Conservation (phyloP, 2,329 filamentous ascomycete genomes). For the Talaromyces piceae region DNA sequence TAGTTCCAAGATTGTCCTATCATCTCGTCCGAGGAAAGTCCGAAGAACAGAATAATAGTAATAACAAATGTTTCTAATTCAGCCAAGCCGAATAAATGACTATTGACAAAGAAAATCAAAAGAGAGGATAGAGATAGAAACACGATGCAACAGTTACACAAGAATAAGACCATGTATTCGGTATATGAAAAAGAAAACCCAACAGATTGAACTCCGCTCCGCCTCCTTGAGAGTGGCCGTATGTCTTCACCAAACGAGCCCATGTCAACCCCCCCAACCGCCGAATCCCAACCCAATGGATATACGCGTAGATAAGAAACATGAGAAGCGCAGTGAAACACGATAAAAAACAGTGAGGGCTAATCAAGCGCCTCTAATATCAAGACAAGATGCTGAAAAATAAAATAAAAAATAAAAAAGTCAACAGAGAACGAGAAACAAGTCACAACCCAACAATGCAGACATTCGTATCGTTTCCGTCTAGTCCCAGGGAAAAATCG, state of each 20-base stretch:
- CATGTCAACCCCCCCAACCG: slow-evolving; percentile 23
- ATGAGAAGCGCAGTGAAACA: slow-evolving; percentile 15
- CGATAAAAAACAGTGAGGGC: slow-evolving; percentile 9
- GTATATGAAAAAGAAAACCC: slow-evolving; percentile 28
- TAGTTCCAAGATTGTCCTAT: too few species aligned
- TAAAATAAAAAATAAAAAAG: slow-evolving; percentile 2
- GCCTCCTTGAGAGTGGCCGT: slow-evolving; percentile 15
- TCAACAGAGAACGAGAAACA: too few species aligned
- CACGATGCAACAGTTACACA: neutral
- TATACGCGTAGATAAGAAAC: slow-evolving; percentile 16
- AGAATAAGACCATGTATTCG: slow-evolving; percentile 14
- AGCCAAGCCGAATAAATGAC: neutral
- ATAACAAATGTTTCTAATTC: too few species aligned
- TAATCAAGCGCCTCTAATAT: slow-evolving; percentile 10
- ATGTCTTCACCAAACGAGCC: slow-evolving; percentile 17
- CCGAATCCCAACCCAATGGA: slow-evolving; percentile 19
- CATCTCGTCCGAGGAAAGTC: too few species aligned
- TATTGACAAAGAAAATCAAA: slow-evolving; percentile 1
- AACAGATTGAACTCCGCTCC: slow-evolving; percentile 29
- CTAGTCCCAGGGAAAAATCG: slow-evolving; percentile 21
- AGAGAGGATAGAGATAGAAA: neutral
- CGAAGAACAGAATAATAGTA: too few species aligned
- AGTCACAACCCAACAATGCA: slow-evolving; percentile 36
- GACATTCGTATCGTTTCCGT: slow-evolving; percentile 39
- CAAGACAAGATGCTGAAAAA: slow-evolving; percentile 22